A percentile compares a stretch with the other conserved stretches of the same genome.
Conservation (phyloP, 768 basidiomycete genomes). For the Mycena metata region DNA sequence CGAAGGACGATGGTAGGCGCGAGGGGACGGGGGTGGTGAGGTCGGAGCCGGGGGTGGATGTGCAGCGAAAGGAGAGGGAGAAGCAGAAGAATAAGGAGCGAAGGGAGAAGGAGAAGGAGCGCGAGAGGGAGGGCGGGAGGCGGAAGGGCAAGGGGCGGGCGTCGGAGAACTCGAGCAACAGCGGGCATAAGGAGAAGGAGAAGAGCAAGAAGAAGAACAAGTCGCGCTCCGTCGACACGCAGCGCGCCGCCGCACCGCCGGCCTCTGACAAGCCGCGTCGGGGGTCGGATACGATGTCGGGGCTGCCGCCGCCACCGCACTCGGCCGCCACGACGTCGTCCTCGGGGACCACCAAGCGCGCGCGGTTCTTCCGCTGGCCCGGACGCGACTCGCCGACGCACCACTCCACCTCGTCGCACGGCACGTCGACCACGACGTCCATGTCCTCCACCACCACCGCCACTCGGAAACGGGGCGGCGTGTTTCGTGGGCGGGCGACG, state of each 20-base stretch:
- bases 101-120: background rate
- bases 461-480: background rate
- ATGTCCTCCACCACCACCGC: no score
- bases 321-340: background rate
- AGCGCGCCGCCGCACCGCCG: background rate
- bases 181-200: background rate
- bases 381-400: constrained; percentile 1
- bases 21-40: background rate
- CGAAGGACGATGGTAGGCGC: background rate
- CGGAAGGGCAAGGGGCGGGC: no score
- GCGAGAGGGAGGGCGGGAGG: no score
- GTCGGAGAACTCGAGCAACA: no score
- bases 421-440: background rate
- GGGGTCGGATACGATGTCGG: background rate
- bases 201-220: constrained; percentile 16
- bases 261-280: background rate
- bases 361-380: constrained; percentile 21
- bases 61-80: background rate
- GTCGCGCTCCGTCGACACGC: constrained; percentile 20
- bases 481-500: background rate
- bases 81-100: constrained; percentile 8
- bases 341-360: background rate
- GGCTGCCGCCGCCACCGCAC: background rate
- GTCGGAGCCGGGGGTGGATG: background rate
- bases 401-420: background rate